Percentiles rank a stretch among this genome's conserved stretches.
These are phyloP conservation scores for Rossbeevera mucosa DNA, from an alignment of 768 basidiomycete species.

Conservation along the genomic window DNA sequence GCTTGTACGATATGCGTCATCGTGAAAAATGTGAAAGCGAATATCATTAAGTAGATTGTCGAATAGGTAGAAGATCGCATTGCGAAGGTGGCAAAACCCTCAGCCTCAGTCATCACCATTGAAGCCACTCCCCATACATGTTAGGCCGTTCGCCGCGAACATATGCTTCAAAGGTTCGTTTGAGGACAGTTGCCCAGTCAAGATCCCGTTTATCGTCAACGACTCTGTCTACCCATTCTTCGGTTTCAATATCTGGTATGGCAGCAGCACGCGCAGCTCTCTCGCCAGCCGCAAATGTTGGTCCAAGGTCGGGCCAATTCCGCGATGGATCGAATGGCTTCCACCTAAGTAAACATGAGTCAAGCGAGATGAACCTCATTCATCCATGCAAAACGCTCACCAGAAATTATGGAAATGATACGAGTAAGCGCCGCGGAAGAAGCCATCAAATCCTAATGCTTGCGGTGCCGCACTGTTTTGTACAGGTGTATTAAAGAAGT, in stretches of 20 bases:
- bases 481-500: conserved; percentile 82
- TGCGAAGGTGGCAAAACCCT: conserved; percentile 2
- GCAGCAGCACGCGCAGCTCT: conserved; percentile 51
- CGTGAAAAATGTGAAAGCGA: conserved; percentile 20
- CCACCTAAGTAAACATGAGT: conserved; percentile 60
- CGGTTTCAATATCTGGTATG: conserved; percentile 29
- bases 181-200: conserved; percentile 90
- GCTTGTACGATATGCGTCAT: conserved; percentile 26
- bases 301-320: conserved; percentile 95
- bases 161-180: conserved; percentile 92
- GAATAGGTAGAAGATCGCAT: conserved; percentile 11
- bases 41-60: conserved; percentile 31
- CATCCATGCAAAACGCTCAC: conserved; percentile 37
- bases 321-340: conserved; percentile 87
- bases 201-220: conserved; percentile 74
- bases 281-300: conserved; percentile 73
- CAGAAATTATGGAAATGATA: conserved; percentile 97
- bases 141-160: conserved; percentile 88
- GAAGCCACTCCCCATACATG: conserved; percentile 86
- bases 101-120: conserved; percentile 37
- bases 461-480: conserved; percentile 76
- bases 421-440: conserved; percentile 92
- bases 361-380: background rate
- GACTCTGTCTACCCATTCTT: conserved; percentile 40
- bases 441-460: conserved; percentile 88